A percentile compares a stretch with the other conserved stretches of the same genome.
These are phyloP conservation scores for Salvia hispanica DNA, from an alignment of 257 asterid genomes.

Conservation along the genomic window DNA sequence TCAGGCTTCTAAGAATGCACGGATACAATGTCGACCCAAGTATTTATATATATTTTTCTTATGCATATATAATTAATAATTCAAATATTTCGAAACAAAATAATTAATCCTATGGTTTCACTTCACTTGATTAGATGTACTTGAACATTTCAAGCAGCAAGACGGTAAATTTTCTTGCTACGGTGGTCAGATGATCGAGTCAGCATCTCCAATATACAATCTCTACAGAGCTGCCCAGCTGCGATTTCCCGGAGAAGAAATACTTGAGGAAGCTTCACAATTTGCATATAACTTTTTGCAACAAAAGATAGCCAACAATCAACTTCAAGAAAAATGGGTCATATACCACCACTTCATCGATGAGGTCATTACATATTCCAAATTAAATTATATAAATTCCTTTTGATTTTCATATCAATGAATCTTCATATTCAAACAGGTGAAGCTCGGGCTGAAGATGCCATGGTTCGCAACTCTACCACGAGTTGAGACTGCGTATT, in stretches of 20 bases:
- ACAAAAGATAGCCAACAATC: conserved; percentile 24
- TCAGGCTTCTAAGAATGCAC: conserved; percentile 51
- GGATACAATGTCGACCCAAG: conserved; percentile 48
- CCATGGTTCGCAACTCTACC: conserved; percentile 53
- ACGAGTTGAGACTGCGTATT: conserved; percentile 39
- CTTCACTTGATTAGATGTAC: conserved; percentile 36
- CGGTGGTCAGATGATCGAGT: conserved; percentile 44
- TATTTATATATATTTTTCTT: conserved; percentile 25
- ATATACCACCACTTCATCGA: conserved; percentile 44
- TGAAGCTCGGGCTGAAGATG: conserved; percentile 35
- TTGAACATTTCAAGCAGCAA: conserved; percentile 43
- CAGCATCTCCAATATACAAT: conserved; percentile 45
- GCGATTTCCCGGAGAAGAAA: conserved; percentile 49
- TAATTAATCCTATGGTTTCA: not conserved
- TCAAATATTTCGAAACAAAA: too few species aligned
- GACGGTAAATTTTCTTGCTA: conserved; percentile 42
- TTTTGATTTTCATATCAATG: too few species aligned
- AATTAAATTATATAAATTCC: too few species aligned
- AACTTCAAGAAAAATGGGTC: conserved; percentile 50
- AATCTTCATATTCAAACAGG: conserved; percentile 1
- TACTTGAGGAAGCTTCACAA: conserved; percentile 49
- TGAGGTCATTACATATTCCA: conserved; percentile 44
- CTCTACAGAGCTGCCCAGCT: conserved; percentile 53
- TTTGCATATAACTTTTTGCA: conserved; percentile 37
- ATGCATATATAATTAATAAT: too few species aligned